Evolutionary conservation across 768 basidiomycete genomes (phyloP).

Genomic region (Galerina marginata): DNA sequence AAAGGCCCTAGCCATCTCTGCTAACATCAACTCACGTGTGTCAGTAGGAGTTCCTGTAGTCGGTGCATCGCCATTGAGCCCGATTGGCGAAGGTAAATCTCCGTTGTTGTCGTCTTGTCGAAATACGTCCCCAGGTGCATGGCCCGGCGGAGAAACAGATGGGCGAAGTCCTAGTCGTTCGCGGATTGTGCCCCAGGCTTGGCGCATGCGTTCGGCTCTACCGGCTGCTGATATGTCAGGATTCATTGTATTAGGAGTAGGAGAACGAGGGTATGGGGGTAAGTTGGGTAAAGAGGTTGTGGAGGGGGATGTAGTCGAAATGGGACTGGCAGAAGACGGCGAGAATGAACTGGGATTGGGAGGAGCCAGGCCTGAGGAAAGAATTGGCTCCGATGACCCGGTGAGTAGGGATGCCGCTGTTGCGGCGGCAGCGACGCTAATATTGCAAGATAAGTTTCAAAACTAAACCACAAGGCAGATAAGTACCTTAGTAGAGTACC

Average conservation of each 20-base stretch:
- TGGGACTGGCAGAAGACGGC: background rate
- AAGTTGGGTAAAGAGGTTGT: slow-evolving; percentile 32
- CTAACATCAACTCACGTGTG: slow-evolving; percentile 73
- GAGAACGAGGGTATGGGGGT: slow-evolving; percentile 36
- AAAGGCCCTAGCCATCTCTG: slow-evolving; percentile 83
- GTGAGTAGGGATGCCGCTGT: slow-evolving; percentile 86
- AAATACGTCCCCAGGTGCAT: slow-evolving; percentile 3
- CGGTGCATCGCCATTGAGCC: slow-evolving; percentile 9
- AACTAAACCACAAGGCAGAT: slow-evolving; percentile 5
- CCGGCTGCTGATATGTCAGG: slow-evolving; percentile 37
- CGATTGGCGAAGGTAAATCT: background rate
- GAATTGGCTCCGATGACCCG: slow-evolving; percentile 69
- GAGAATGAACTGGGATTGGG: slow-evolving; percentile 25
- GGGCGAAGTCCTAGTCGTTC: slow-evolving; percentile 65
- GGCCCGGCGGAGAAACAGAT: slow-evolving; percentile 18
- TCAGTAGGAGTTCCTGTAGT: slow-evolving; percentile 39
- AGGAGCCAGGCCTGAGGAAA: slow-evolving; percentile 59
- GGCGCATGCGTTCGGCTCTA: slow-evolving; percentile 58
- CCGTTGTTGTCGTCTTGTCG: slow-evolving; percentile 7
- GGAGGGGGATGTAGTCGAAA: slow-evolving; percentile 38
- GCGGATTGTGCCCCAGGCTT: slow-evolving; percentile 70
- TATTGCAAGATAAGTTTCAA: slow-evolving; percentile 3
- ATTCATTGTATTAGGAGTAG: slow-evolving; percentile 50
- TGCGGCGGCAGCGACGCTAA: slow-evolving; percentile 86
- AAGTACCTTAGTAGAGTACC: slow-evolving; percentile 82